Base-by-base conservation (phyloP, 441 rosid species). In the Brassica balearica region DNA sequence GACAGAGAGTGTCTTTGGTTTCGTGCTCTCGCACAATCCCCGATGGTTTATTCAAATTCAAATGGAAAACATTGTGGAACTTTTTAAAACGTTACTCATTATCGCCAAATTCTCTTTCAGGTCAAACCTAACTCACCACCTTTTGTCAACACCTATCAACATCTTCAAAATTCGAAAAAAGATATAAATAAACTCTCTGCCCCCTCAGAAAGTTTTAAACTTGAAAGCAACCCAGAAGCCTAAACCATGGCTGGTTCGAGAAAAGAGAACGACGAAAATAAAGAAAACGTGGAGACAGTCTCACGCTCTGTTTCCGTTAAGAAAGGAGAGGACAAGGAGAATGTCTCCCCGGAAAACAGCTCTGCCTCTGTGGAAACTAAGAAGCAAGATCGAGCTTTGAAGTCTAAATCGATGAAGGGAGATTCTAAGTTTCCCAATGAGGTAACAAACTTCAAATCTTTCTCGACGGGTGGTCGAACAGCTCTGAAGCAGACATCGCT, bases 401-500 rank as follows among this genome's bases (percentile, higher is more conserved):
- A 80, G 68, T 87, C 91, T 41, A 73, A 77, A 32, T 87, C 91
- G 34, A 55, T 83, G 69, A 79, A 82, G 17, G 87, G 84, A 36
- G 72, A 83, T 61, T 68, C 83, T 38, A 83, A 75, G 43, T 22
- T 75, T 77, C 73, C 85, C 22, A 82, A 60, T 60, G 80, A 80
- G 53, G 84, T 80, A 43, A 74, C 87, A 55, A 79, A 83, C 15
- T 82, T 85, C 81, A 88, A 87, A 69, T 89, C 93, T 68, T 76
- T 88, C 62, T 88, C 94, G 0, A 86, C 91, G 0, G 89, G 80
- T 75, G 90, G 83, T 75, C 65, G 80, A 66, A 85, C 83, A 10
- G 88, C 81, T 71, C 62, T 92, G 82, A 94, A 90, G 84, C 92
- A 90, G 43, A 78, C 92, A 3, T 94, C 97, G 5, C 85, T 92